These are phyloP conservation scores for Termitomyces sp. DNA, from an alignment of 768 basidiomycete species.

Conservation along the genomic window DNA sequence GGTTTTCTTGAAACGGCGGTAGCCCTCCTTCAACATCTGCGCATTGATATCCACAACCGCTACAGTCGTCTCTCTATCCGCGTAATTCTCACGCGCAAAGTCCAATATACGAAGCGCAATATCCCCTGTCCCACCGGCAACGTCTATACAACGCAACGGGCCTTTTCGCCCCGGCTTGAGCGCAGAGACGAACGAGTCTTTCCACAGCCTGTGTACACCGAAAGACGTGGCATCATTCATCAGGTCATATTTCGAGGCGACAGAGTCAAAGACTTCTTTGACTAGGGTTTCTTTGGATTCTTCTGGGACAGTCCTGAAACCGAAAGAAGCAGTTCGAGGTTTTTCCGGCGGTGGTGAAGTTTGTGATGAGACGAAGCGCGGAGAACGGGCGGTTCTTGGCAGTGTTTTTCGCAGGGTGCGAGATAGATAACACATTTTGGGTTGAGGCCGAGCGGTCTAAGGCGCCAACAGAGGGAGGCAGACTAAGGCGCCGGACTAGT, in stretches of 20 bases:
- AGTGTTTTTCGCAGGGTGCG: constrained; percentile 7
- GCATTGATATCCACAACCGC: constrained; percentile 92
- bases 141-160: constrained; percentile 81
- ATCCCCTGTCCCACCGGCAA: constrained; percentile 97
- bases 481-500: too few relatives aligned
- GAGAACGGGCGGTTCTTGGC: not conserved
- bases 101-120: constrained; percentile 94
- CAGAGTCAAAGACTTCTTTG: constrained; percentile 90
- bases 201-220: constrained; percentile 96
- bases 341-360: constrained; percentile 7
- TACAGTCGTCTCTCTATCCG: constrained; percentile 85
- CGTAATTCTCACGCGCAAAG: constrained; percentile 81
- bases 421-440: constrained; percentile 9
- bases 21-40: constrained; percentile 93
- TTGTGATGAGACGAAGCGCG: constrained; percentile 19
- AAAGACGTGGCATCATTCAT: constrained; percentile 99
- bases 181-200: constrained; percentile 78
- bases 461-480: too few relatives aligned
- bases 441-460: too few relatives aligned
- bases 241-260: constrained; percentile 91
- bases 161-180: constrained; percentile 75
- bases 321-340: constrained; percentile 76
- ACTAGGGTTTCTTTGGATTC: constrained; percentile 87
- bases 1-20: constrained; percentile 87
- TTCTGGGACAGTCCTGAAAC: constrained; percentile 86